Conservation (phyloP, 2,329 filamentous ascomycete species). For the Didymosphaeria variabile region DNA sequence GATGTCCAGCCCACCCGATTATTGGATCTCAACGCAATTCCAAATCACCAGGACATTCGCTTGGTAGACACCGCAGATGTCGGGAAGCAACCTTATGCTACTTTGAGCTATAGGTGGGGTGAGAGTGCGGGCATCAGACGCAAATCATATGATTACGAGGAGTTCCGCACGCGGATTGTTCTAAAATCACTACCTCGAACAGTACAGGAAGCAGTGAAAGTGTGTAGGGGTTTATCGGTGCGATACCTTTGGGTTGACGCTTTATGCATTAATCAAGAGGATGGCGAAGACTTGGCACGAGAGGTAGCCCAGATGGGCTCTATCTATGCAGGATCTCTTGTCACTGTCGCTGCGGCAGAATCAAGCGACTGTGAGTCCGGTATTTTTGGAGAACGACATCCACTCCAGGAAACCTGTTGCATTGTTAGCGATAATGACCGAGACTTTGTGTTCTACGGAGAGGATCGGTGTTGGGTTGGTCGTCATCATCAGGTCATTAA, state of each 20-base stretch:
- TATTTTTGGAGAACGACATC: not conserved
- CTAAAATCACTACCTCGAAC: not conserved
- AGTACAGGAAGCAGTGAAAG: not conserved
- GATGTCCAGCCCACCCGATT: not conserved
- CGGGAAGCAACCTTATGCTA: not conserved
- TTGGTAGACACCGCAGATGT: not conserved
- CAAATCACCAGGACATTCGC: not conserved
- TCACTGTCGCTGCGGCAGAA: not conserved
- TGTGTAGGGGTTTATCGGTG: not conserved
- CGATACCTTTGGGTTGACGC: constrained; percentile 1
- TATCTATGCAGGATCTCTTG: not conserved
- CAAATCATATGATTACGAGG: not conserved
- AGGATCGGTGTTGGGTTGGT: not conserved
- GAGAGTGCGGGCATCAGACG: not conserved
- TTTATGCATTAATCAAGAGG: constrained; percentile 2
- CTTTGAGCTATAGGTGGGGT: not conserved
- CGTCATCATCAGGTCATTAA: not conserved
- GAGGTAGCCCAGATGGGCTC: not conserved
- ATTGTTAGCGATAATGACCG: not conserved
- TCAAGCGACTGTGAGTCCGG: not conserved
- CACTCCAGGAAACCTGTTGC: not conserved
- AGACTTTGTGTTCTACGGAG: not conserved
- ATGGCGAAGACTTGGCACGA: not conserved
- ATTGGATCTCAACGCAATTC: not conserved
- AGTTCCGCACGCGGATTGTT: not conserved